A percentile compares a stretch with the other conserved stretches of the same genome.
Evolutionary conservation across 495 filamentous ascomycete genomes (phyloP).

Genomic region (Aspergillus steynii): DNA sequence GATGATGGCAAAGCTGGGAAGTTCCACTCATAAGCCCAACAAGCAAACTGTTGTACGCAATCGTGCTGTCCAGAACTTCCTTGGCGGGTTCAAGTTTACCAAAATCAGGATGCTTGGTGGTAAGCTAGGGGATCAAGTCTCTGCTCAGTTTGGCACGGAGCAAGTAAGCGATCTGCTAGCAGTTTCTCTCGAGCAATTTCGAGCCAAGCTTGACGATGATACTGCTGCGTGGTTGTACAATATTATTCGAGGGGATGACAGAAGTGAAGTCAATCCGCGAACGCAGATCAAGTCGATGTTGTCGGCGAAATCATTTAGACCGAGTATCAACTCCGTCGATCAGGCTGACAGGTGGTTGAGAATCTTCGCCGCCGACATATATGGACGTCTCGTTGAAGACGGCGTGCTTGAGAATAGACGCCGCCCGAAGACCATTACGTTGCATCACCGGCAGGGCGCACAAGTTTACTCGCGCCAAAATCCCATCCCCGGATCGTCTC

Average conservation of each 20-base stretch:
- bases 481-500: constrained; percentile 74
- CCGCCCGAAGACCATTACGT: constrained; percentile 77
- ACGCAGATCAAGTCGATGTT: constrained; percentile 97
- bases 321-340: constrained; percentile 75
- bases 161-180: constrained; percentile 72
- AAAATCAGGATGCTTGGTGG: constrained; percentile 95
- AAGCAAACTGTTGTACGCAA: constrained; percentile 88
- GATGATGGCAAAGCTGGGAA: constrained; percentile 92
- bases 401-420: constrained; percentile 87
- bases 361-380: constrained; percentile 93
- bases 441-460: constrained; percentile 72
- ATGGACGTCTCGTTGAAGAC: constrained; percentile 85
- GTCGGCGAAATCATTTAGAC: constrained; percentile 94
- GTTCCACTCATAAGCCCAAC: constrained; percentile 88
- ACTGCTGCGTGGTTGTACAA: constrained; percentile 87
- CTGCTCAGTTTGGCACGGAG: constrained; percentile 75
- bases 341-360: constrained; percentile 84
- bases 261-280: constrained; percentile 84
- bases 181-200: constrained; percentile 74
- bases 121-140: constrained; percentile 89
- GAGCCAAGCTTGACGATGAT: constrained; percentile 78
- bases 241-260: constrained; percentile 81
- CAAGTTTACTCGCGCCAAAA: constrained; percentile 71
- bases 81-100: constrained; percentile 87
- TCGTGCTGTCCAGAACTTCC: constrained; percentile 76